Percentiles rank a stretch among this genome's conserved stretches.
Conservation (phyloP, 441 rosid species). For the Manihot esculenta region DNA sequence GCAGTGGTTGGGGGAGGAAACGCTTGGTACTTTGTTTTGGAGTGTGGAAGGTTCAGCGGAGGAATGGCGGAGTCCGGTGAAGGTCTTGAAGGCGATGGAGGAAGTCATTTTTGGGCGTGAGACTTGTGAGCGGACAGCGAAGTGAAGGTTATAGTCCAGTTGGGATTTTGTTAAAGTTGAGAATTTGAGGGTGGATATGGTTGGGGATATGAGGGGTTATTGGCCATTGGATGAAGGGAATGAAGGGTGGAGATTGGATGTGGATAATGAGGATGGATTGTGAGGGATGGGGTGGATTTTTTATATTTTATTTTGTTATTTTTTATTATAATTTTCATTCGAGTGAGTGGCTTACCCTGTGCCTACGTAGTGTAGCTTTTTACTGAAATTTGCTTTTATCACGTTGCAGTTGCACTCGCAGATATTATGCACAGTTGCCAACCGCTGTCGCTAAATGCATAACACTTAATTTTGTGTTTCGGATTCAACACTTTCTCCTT, state of each 20-base stretch:
- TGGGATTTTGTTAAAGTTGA: conserved; percentile 10
- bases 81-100: conserved; percentile 61
- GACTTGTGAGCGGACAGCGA: not conserved
- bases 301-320: not conserved
- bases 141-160: not conserved
- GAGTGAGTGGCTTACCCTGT: not conserved
- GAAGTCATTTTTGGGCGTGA: conserved; percentile 37
- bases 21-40: conserved; percentile 24
- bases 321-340: not conserved
- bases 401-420: too few relatives aligned
- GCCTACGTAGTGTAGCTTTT: not conserved
- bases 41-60: conserved; percentile 34
- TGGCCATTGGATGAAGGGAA: conserved; percentile 44
- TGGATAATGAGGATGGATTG: conserved; percentile 44
- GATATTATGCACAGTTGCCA: too few relatives aligned
- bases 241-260: conserved; percentile 47
- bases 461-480: too few relatives aligned
- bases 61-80: conserved; percentile 68
- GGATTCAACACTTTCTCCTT: too few relatives aligned
- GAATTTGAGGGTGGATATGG: conserved; percentile 43
- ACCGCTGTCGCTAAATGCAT: too few relatives aligned
- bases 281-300: not conserved
- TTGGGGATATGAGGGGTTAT: conserved; percentile 27
- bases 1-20: conserved; percentile 15
- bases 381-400: too few relatives aligned